phyloP scores from a whole-genome alignment of 257 asterid genomes.

The Ilex aquifolium region DNA sequence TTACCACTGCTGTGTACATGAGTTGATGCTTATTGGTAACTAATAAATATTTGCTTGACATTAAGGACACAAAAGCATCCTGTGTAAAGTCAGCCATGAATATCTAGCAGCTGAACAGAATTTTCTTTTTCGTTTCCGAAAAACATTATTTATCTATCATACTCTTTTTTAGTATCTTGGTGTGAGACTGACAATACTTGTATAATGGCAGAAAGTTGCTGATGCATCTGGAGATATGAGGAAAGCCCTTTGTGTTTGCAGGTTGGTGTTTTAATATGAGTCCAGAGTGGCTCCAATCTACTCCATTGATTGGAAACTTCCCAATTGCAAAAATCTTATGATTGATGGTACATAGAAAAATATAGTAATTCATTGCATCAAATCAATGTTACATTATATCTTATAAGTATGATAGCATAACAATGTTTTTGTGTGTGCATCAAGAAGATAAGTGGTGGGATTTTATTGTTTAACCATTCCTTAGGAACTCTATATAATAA shows the following conservation, averaged over 20 bases:
- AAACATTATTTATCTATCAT: no score
- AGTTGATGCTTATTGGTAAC: not conserved
- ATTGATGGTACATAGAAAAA: not conserved
- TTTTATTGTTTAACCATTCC: no score
- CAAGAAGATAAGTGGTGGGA: no score
- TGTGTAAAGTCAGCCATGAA: not conserved
- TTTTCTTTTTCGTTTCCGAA: no score
- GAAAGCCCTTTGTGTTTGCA: constrained; percentile 90
- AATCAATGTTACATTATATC: not conserved
- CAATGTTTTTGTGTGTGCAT: no score
- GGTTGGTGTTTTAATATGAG: constrained; percentile 37
- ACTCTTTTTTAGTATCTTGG: not conserved
- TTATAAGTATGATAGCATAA: not conserved
- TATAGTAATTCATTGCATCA: no score
- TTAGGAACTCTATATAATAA: no score
- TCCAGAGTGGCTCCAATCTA: not conserved
- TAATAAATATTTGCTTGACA: no score
- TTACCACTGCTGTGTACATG: no score
- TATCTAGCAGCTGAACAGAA: no score
- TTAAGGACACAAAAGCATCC: not conserved
- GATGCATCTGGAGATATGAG: constrained; percentile 97
- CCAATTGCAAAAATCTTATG: not conserved
- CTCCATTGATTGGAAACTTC: no score
- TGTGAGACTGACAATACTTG: constrained; percentile 1
- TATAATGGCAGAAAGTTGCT: constrained; percentile 64